phyloP scores from a whole-genome alignment of 2,329 filamentous ascomycete genomes.

The Endocalyx cinctus region DNA sequence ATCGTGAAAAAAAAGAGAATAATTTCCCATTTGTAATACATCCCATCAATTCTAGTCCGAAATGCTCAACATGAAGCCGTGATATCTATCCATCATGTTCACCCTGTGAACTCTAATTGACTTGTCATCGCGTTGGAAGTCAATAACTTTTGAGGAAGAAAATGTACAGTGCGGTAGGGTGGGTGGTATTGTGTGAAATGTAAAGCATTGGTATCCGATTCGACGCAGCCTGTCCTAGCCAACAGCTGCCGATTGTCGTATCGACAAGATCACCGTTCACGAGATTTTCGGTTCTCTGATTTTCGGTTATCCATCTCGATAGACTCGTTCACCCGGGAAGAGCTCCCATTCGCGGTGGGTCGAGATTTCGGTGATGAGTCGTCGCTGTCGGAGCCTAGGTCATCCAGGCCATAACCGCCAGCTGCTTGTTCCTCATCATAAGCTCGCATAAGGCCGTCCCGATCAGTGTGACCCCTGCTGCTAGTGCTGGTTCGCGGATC shows the following conservation, averaged over 20 bases:
- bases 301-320: conserved; percentile 51
- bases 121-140: not conserved
- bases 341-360: conserved; percentile 35
- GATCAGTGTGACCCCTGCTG: conserved; percentile 59
- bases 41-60: conserved; percentile 11
- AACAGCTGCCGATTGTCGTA: too few relatives aligned
- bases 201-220: too few relatives aligned
- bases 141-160: too few relatives aligned
- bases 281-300: too few relatives aligned
- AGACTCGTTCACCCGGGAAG: conserved; percentile 34
- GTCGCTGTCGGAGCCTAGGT: conserved; percentile 73
- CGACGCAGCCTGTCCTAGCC: too few relatives aligned
- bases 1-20: too few relatives aligned
- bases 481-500: conserved; percentile 60
- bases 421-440: conserved; percentile 78
- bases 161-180: conserved; percentile 26
- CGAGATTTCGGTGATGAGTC: conserved; percentile 39
- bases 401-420: conserved; percentile 68
- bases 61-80: conserved; percentile 19
- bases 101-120: conserved; percentile 11
- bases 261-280: too few relatives aligned
- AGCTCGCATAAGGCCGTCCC: conserved; percentile 78
- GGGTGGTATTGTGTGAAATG: conserved; percentile 5
- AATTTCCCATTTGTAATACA: too few relatives aligned
- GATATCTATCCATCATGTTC: conserved; percentile 21